Percentiles rank a stretch among this genome's conserved stretches.
Evolutionary conservation across 805 yeast species (phyloP).

Genomic region (Metahyphopichia silvanorum): DNA sequence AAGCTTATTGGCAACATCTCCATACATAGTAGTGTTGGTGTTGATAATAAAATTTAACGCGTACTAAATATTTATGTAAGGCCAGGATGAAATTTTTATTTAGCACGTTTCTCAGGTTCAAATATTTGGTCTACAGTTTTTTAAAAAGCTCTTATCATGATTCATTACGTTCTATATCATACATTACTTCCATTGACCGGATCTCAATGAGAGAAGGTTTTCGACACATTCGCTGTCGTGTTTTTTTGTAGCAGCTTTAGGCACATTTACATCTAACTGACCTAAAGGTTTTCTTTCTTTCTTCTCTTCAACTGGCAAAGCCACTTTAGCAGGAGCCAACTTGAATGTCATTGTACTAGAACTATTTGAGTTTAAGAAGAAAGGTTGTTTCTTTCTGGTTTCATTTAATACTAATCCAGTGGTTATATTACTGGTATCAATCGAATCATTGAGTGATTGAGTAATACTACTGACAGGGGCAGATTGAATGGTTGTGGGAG

Average conservation of each 20-base stretch:
- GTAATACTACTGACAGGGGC: slow-evolving; percentile 8
- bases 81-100: too few species aligned
- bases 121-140: too few species aligned
- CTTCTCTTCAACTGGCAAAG: slow-evolving; percentile 13
- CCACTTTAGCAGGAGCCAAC: slow-evolving; percentile 23
- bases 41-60: too few species aligned
- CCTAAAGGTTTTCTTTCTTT: slow-evolving; percentile 27
- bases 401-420: slow-evolving; percentile 14
- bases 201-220: slow-evolving; percentile 37
- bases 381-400: slow-evolving; percentile 36
- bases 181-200: slow-evolving; percentile 28
- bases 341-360: slow-evolving; percentile 35
- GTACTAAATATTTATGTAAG: too few species aligned
- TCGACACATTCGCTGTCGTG: slow-evolving; percentile 31
- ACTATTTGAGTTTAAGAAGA: slow-evolving; percentile 22
- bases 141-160: too few species aligned
- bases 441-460: slow-evolving; percentile 15
- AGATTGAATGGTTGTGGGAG: slow-evolving; percentile 1
- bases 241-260: slow-evolving; percentile 3
- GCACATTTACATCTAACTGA: slow-evolving; percentile 15
- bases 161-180: too few species aligned
- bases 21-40: slow-evolving; percentile 60
- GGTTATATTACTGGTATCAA: slow-evolving; percentile 11
- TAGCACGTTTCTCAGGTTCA: too few species aligned
- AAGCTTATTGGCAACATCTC: slow-evolving; percentile 83